These are phyloP conservation scores for Ascochyta fabae DNA, from an alignment of 2,329 filamentous ascomycete species.

Conservation along the genomic window DNA sequence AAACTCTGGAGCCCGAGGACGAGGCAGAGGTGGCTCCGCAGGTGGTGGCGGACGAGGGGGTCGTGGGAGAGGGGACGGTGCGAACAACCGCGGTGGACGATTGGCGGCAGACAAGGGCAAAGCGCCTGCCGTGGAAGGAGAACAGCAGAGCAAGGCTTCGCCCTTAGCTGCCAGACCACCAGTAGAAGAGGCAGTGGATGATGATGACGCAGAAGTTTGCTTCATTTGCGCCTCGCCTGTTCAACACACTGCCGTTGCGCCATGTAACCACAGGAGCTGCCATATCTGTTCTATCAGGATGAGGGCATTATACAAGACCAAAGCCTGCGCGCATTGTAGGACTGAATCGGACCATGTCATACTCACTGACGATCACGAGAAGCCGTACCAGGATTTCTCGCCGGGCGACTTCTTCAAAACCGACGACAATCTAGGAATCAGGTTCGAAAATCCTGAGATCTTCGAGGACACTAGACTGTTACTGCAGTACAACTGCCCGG, in stretches of 20 bases:
- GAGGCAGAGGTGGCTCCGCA: slow-evolving; percentile 45
- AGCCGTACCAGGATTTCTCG: slow-evolving; percentile 84
- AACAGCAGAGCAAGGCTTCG: slow-evolving; percentile 14
- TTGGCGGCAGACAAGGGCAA: slow-evolving; percentile 38
- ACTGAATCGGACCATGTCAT: slow-evolving; percentile 81
- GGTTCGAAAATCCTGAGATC: slow-evolving; percentile 87
- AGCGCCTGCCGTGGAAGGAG: slow-evolving; percentile 20
- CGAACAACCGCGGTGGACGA: slow-evolving; percentile 34
- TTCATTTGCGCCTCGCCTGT: slow-evolving; percentile 97
- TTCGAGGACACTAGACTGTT: slow-evolving; percentile 88
- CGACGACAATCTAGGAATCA: slow-evolving; percentile 88
- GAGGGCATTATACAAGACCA: slow-evolving; percentile 93
- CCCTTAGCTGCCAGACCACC: slow-evolving; percentile 13
- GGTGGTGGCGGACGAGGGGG: slow-evolving; percentile 42
- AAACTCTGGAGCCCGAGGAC: slow-evolving; percentile 31
- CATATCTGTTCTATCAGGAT: slow-evolving; percentile 93
- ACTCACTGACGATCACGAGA: slow-evolving; percentile 84
- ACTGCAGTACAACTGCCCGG: slow-evolving; percentile 93
- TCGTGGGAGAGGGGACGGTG: slow-evolving; percentile 43
- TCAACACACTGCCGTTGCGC: slow-evolving; percentile 84
- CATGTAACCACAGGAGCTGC: slow-evolving; percentile 95
- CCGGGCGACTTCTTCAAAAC: slow-evolving; percentile 74
- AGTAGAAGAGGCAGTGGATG: slow-evolving; percentile 22
- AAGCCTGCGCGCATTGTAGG: slow-evolving; percentile 95
- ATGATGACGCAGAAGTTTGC: slow-evolving; percentile 74